Percentiles rank a stretch among this genome's conserved stretches.
These are phyloP conservation scores for Pseudogymnoascus pannorum DNA, from an alignment of 2,329 filamentous ascomycete species.

Conservation along the genomic window DNA sequence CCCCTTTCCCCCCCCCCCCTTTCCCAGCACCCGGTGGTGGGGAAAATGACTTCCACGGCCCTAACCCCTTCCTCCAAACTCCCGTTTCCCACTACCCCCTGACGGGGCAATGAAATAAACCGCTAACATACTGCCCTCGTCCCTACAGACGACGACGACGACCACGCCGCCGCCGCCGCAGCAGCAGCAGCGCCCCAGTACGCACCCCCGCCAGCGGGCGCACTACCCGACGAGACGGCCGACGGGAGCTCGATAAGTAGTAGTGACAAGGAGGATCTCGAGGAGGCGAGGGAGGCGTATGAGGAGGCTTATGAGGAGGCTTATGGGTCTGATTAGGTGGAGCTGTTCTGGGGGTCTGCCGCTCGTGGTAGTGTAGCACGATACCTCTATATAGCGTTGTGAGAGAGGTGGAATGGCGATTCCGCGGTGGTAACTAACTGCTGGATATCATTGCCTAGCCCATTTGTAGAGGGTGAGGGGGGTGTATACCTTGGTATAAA, in stretches of 20 bases:
- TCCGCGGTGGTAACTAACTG: too few relatives aligned
- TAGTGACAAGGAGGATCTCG: slow-evolving; percentile 44
- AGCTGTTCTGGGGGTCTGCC: not conserved
- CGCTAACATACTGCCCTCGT: too few relatives aligned
- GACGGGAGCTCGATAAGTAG: slow-evolving; percentile 31
- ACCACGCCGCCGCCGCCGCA: too few relatives aligned
- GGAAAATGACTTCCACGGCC: too few relatives aligned
- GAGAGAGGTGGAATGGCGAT: not conserved
- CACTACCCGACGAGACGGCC: slow-evolving; percentile 11
- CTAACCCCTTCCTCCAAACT: too few relatives aligned
- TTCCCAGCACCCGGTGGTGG: slow-evolving; percentile 34
- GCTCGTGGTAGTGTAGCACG: too few relatives aligned
- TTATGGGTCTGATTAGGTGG: slow-evolving; percentile 23
- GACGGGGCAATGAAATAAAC: too few relatives aligned
- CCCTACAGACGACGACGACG: slow-evolving; percentile 21
- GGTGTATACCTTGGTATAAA: too few relatives aligned
- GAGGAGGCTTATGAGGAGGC: slow-evolving; percentile 42
- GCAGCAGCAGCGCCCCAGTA: too few relatives aligned
- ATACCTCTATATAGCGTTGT: not conserved
- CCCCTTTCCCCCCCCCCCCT: too few relatives aligned
- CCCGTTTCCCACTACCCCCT: too few relatives aligned
- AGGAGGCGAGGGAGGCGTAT: slow-evolving; percentile 46
- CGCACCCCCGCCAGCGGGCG: too few relatives aligned
- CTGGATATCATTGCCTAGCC: not conserved
- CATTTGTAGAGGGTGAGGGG: not conserved